A percentile compares a stretch with the other conserved stretches of the same genome.
Evolutionary conservation across 495 filamentous ascomycete genomes (phyloP).

Genomic region (Aspergillus saccharolyticus): DNA sequence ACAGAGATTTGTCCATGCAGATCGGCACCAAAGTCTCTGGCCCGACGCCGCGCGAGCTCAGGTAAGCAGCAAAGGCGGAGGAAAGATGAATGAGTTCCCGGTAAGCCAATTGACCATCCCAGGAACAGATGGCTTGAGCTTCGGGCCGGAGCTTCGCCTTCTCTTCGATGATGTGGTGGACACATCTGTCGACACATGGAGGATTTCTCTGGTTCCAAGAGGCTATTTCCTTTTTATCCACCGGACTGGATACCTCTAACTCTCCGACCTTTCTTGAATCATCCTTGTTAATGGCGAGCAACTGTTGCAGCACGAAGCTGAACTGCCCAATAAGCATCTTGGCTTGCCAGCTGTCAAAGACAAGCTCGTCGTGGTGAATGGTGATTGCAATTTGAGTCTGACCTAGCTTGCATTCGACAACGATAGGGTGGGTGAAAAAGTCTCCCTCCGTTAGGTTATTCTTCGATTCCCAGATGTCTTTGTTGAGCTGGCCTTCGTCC

Average conservation of each 20-base stretch:
- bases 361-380: constrained; percentile 35
- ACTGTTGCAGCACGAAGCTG: constrained; percentile 29
- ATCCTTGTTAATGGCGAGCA: constrained; percentile 24
- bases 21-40: constrained; percentile 50
- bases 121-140: constrained; percentile 35
- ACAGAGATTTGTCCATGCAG: constrained; percentile 53
- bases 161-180: constrained; percentile 43
- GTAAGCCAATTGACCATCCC: constrained; percentile 44
- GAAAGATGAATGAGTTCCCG: constrained; percentile 32
- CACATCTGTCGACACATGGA: constrained; percentile 33
- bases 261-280: constrained; percentile 26
- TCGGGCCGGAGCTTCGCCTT: constrained; percentile 25
- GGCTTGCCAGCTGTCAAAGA: constrained; percentile 34
- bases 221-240: constrained; percentile 31
- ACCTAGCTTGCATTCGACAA: constrained; percentile 41
- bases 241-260: constrained; percentile 30
- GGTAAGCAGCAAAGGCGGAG: constrained; percentile 32
- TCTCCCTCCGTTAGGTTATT: constrained; percentile 40
- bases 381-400: constrained; percentile 26
- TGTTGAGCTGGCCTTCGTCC: constrained; percentile 24
- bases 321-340: constrained; percentile 33
- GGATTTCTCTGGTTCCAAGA: constrained; percentile 30
- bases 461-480: constrained; percentile 39
- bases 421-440: constrained; percentile 48
- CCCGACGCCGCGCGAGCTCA: constrained; percentile 42